phyloP scores from a whole-genome alignment of 2,329 filamentous ascomycete species.

The Aspergillus proliferans region DNA sequence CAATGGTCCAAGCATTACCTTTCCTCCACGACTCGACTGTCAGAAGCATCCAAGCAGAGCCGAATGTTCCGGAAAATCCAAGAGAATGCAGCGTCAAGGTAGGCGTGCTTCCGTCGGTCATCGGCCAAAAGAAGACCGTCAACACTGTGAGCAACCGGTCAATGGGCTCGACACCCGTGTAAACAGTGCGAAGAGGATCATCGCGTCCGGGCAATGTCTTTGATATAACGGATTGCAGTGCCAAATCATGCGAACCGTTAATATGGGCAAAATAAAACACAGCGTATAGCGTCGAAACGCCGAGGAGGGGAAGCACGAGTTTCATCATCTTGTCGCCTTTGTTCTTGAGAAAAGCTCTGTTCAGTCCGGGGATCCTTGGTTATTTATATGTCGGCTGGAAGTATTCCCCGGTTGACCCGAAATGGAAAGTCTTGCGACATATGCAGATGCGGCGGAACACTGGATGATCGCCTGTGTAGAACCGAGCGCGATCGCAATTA shows the following conservation, averaged over 20 bases:
- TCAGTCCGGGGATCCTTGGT: background rate
- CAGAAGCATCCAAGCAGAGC: conserved; percentile 38
- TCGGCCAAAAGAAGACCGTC: conserved; percentile 36
- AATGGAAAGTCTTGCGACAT: background rate
- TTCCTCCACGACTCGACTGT: conserved; percentile 41
- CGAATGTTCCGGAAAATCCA: conserved; percentile 37
- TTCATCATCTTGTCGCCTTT: conserved; percentile 11
- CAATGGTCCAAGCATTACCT: conserved; percentile 37
- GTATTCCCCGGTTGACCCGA: background rate
- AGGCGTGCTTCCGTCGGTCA: conserved; percentile 32
- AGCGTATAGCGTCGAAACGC: conserved; percentile 25
- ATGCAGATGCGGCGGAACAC: background rate
- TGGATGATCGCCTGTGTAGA: background rate
- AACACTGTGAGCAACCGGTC: conserved; percentile 27
- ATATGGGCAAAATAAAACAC: conserved; percentile 28
- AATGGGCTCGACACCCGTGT: conserved; percentile 28
- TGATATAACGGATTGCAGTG: conserved; percentile 13
- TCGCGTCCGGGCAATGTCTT: conserved; percentile 20
- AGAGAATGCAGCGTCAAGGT: conserved; percentile 32
- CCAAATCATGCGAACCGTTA: conserved; percentile 25
- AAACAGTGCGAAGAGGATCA: conserved; percentile 24
- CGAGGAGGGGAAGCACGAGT: conserved; percentile 24
- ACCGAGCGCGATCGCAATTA: background rate
- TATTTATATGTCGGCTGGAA: background rate
- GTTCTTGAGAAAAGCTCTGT: background rate